Evolutionary conservation across 805 yeast species (phyloP), one percentile per base, ranked within the genome.

Genomic region (Starmerella stigmatis): DNA sequence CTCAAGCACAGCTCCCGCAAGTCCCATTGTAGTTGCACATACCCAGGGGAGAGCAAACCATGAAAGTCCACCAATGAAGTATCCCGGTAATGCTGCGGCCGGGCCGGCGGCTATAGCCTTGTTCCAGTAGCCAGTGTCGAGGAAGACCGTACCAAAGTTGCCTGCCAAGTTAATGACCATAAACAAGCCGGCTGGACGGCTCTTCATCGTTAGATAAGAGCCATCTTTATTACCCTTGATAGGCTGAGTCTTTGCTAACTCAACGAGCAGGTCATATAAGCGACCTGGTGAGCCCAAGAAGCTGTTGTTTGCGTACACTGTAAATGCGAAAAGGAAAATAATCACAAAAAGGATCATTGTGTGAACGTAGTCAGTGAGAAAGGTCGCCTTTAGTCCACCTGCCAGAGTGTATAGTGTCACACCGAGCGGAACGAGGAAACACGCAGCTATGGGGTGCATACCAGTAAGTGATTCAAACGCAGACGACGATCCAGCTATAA

Each of bases 21-120:
- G 66, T 11, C 96, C 95, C 81, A 85, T 72, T 7, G 94, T 81
- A 2, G 89, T 79, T 13, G 94, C 82, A 42, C 78, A 73, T 46
- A 83, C 72, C 69, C 79, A 80, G 38, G 96, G 96, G 53, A 86
- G 79, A 7, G 94, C 88, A 60, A 84, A 81, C 95, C 96, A 86
- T 0, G 89, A 81, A 36, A 86, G 62, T 23, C 95, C 95, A 47
- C 95, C 96, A 47, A 83, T 64, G 21, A 84, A 78, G 63, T 86
- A 86, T 19, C 94, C 96, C 7, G 92, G 89, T 54, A 86, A 67
- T 25, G 94, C 85, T 37, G 92, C 78, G 10, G 77, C 81, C 19
- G 94, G 94, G 49, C 80, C 73, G 8, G 89, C 79, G 23, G 94
- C 85, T 60, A 86, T 81, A 11, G 94, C 94, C 65, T 85, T 85